A percentile compares a stretch with the other conserved stretches of the same genome.
These are phyloP conservation scores for Warburgia ugandensis DNA, from an alignment of 164 flowering plant species.

Conservation along the genomic window DNA sequence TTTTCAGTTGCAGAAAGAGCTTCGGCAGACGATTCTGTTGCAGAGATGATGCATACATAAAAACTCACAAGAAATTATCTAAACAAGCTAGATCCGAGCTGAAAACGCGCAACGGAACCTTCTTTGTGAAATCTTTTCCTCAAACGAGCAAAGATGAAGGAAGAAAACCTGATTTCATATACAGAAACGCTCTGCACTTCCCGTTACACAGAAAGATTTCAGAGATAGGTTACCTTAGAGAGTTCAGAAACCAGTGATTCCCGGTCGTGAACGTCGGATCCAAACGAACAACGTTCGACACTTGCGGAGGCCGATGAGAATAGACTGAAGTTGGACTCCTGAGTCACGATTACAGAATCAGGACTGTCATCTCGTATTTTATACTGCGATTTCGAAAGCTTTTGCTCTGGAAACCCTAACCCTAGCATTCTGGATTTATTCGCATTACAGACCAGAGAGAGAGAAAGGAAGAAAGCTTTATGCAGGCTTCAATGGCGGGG, in stretches of 20 bases:
- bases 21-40: no score
- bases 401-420: constrained; percentile 30
- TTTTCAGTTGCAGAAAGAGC: no score
- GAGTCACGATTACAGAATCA: constrained; percentile 61
- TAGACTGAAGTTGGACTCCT: constrained; percentile 54
- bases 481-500: neutral
- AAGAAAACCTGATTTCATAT: no score
- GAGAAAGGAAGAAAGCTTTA: neutral
- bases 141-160: neutral
- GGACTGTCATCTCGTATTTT: constrained; percentile 57
- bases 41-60: no score
- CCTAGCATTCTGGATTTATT: constrained; percentile 38
- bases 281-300: constrained; percentile 70
- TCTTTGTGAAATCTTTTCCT: neutral
- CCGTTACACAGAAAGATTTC: no score
- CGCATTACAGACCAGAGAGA: neutral
- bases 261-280: constrained; percentile 62
- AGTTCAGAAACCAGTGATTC: constrained; percentile 46
- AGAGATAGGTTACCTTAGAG: constrained; percentile 28
- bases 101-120: no score
- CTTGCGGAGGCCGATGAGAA: constrained; percentile 72
- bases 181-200: no score
- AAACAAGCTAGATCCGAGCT: no score
- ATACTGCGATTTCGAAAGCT: constrained; percentile 18
- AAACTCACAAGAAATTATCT: no score